phyloP scores from a whole-genome alignment of 2,329 filamentous ascomycete genomes.

The Ploettnerulaceae sp. region DNA sequence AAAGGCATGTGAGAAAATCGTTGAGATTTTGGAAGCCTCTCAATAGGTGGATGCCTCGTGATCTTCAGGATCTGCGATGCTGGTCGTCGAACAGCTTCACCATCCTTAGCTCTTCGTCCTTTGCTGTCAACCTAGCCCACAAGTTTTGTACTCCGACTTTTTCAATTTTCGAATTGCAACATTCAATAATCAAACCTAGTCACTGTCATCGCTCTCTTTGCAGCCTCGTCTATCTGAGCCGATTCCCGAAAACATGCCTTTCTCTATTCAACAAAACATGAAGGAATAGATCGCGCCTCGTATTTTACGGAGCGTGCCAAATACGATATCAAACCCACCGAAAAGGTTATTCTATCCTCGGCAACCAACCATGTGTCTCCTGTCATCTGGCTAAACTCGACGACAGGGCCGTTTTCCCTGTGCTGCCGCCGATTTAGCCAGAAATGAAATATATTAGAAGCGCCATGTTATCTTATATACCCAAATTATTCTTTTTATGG shows the following conservation, averaged over 20 bases:
- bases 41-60: background rate
- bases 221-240: too few relatives aligned
- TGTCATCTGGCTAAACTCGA: constrained; percentile 7
- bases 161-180: too few relatives aligned
- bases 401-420: background rate
- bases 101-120: too few relatives aligned
- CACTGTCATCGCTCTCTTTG: too few relatives aligned
- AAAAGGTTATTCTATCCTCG: too few relatives aligned
- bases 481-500: background rate
- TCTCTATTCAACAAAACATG: background rate
- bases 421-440: constrained; percentile 3
- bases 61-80: background rate
- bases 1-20: constrained; percentile 23
- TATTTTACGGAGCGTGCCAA: too few relatives aligned
- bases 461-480: background rate
- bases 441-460: constrained; percentile 5
- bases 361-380: background rate
- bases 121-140: too few relatives aligned
- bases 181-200: too few relatives aligned
- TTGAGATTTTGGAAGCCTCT: constrained; percentile 17
- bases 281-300: background rate
- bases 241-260: constrained; percentile 11
- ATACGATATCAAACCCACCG: background rate
- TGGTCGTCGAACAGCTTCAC: background rate
- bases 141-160: too few relatives aligned